A percentile compares a stretch with the other conserved stretches of the same genome.
Conservation (phyloP, 768 basidiomycete genomes). For the Macrolepiota fuliginosa region DNA sequence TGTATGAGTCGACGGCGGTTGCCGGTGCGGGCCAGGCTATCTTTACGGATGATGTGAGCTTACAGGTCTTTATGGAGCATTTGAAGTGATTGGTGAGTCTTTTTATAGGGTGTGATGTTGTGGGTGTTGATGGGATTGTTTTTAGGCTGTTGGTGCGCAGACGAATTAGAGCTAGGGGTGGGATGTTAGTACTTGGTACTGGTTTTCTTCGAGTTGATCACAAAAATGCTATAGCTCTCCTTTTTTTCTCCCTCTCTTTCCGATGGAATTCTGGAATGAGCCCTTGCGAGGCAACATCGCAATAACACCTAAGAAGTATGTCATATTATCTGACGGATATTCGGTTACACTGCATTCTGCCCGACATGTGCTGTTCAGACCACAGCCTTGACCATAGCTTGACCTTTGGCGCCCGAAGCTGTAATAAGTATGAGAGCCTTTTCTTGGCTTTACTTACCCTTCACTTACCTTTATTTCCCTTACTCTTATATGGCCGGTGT, state of each 20-base stretch:
- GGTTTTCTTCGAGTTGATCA: not conserved
- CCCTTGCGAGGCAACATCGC: not conserved
- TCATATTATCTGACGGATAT: too few species aligned
- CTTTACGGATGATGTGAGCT: constrained; percentile 97
- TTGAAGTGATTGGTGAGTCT: constrained; percentile 81
- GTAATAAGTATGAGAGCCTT: too few species aligned
- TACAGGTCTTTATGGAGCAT: constrained; percentile 98
- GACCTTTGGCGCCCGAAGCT: too few species aligned
- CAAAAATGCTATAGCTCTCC: constrained; percentile 1
- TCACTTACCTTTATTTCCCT: too few species aligned
- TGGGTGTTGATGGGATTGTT: not conserved
- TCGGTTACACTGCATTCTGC: too few species aligned
- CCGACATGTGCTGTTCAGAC: too few species aligned
- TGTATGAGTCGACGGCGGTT: constrained; percentile 78
- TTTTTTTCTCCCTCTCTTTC: not conserved
- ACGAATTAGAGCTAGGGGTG: constrained; percentile 20
- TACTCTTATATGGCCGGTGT: too few species aligned
- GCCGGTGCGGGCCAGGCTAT: constrained; percentile 83
- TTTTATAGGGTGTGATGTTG: not conserved
- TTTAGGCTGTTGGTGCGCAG: constrained; percentile 30
- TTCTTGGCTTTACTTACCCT: too few species aligned
- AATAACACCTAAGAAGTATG: too few species aligned
- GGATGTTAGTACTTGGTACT: not conserved
- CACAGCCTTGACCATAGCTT: too few species aligned
- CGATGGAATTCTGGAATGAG: not conserved